Evolutionary conservation across 1,139 yeast species (phyloP).

Genomic region (Pichia cactophila): DNA sequence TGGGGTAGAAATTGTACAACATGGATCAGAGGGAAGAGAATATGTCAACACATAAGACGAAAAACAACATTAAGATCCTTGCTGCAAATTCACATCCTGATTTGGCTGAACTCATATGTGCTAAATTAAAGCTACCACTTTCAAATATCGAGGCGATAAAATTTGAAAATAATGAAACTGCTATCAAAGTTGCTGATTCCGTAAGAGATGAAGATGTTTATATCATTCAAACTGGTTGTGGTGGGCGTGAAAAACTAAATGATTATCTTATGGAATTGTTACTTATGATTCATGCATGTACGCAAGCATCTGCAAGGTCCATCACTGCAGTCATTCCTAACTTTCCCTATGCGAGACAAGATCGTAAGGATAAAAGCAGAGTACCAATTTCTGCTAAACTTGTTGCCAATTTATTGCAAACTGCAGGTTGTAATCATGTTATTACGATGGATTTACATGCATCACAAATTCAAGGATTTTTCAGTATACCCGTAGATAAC

Average conservation of each 20-base stretch:
- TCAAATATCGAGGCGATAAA: conserved; percentile 62
- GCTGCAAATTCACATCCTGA: conserved; percentile 93
- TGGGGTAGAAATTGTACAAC: not conserved
- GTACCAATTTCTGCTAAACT: conserved; percentile 79
- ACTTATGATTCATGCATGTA: conserved; percentile 69
- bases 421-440: conserved; percentile 77
- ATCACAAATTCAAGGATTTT: conserved; percentile 78
- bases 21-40: not conserved
- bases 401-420: conserved; percentile 65
- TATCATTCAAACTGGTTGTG: conserved; percentile 66
- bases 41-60: conserved; percentile 27
- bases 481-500: conserved; percentile 75
- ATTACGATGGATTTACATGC: conserved; percentile 82
- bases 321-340: conserved; percentile 75
- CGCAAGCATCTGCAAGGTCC: conserved; percentile 70
- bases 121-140: conserved; percentile 50
- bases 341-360: conserved; percentile 80
- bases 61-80: conserved; percentile 65
- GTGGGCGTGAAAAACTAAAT: conserved; percentile 56
- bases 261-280: conserved; percentile 66
- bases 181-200: conserved; percentile 66
- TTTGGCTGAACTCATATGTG: conserved; percentile 68
- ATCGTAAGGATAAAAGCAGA: conserved; percentile 71
- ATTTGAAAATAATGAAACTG: conserved; percentile 66
- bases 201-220: conserved; percentile 75